A percentile compares a stretch with the other conserved stretches of the same genome.
Evolutionary conservation across 768 basidiomycete genomes (phyloP).

Genomic region (Termitomyces sp.): DNA sequence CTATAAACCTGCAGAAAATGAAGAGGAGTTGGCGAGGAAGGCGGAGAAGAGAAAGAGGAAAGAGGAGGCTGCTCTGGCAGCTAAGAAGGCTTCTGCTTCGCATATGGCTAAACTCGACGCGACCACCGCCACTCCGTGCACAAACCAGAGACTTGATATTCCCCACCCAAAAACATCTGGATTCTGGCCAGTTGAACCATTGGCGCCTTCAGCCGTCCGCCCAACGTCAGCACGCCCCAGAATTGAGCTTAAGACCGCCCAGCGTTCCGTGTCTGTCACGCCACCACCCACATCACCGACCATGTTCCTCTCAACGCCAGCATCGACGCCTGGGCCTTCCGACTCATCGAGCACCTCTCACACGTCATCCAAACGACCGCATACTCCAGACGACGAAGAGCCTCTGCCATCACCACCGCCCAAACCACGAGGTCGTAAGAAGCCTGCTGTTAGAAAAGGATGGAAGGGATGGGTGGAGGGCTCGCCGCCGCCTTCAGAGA

Average conservation of each 20-base stretch:
- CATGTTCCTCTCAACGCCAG: constrained; percentile 52
- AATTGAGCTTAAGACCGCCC: constrained; percentile 67
- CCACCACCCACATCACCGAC: constrained; percentile 59
- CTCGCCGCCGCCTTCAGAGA: constrained; percentile 74
- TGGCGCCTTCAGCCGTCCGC: not conserved
- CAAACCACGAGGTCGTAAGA: constrained; percentile 48
- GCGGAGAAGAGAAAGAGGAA: constrained; percentile 53
- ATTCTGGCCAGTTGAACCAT: constrained; percentile 49
- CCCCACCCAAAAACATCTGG: constrained; percentile 22
- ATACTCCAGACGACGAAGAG: constrained; percentile 66
- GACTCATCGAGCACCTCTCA: constrained; percentile 69
- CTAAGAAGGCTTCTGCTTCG: constrained; percentile 12
- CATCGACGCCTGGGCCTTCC: constrained; percentile 74
- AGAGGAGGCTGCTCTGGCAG: constrained; percentile 29
- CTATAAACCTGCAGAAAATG: constrained; percentile 60
- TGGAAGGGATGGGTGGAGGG: constrained; percentile 94
- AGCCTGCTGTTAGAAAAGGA: constrained; percentile 68
- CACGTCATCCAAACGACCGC: constrained; percentile 78
- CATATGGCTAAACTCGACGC: constrained; percentile 24
- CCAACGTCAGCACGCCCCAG: constrained; percentile 44
- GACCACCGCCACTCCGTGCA: constrained; percentile 21
- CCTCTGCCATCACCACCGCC: constrained; percentile 26
- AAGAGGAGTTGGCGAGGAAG: constrained; percentile 48
- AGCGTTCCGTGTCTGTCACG: constrained; percentile 71
- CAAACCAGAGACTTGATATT: constrained; percentile 26